Base-by-base conservation (phyloP, 345 rosid species). In the Eucalyptus curtisii region DNA sequence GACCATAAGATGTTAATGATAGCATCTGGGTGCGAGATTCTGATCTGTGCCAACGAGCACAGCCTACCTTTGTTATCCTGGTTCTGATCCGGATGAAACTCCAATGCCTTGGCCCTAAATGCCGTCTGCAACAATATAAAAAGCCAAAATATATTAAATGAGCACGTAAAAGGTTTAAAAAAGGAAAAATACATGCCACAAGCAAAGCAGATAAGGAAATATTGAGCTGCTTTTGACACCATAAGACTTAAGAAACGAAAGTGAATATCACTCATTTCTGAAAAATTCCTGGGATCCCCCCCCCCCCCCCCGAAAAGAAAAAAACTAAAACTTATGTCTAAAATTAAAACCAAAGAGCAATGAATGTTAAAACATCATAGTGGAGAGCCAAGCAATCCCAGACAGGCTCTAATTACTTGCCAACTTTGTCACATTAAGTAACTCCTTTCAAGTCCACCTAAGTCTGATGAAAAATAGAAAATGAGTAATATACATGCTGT, bases 71-170 rank as follows among this genome's bases (percentile, higher is more conserved):
- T 98, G 91, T 97, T 94, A 90, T 93, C 93, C 86, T 95, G 98
- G 94, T 98, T 97, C 92, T 98, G 99, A 92, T 98, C 99, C 1
- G 99, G 99, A 90, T 98, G 99, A 87, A 97, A 97, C 89, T 96
- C 94, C 96, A 92, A 93, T 61, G 99, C 99, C 91, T 97, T 97
- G 57, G 91, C 90, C 94, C 99, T 94, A 92, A 97, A 98, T 53
- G 99, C 99, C 17, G 93, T 94, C 99, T 96, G 96, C 93, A 92
- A 66, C 30, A n/a, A 55, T 59, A 50, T 57, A 76, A 88, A 57
- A 57, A 64, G 66, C 25, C 37, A 76, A 76, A 16, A 37, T 76
- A 76, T 37, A 71, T 71, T 11, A 71, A 88, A 59, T 52, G 42
- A 86, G 61, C 33, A 37, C 8, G 25, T 15, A 20, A 33, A 22